Evolutionary conservation across 2,329 filamentous ascomycete species (phyloP).

Genomic region (Aspergillus sp.): DNA sequence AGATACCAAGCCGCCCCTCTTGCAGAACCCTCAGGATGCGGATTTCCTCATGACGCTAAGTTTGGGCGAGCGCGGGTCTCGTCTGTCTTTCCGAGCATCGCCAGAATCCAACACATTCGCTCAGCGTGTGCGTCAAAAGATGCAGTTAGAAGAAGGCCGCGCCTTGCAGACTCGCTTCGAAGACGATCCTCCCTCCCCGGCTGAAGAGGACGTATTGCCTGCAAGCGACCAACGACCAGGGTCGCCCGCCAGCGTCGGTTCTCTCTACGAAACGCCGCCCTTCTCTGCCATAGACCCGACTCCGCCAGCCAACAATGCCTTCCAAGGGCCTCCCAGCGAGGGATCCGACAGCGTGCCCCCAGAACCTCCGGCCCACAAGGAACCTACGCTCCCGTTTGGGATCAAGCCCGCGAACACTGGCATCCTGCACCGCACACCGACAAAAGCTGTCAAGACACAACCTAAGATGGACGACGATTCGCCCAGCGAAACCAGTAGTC

Average conservation of each 20-base stretch:
- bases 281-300: constrained; percentile 18
- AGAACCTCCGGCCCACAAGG: constrained; percentile 9
- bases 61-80: constrained; percentile 23
- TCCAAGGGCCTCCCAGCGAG: constrained; percentile 21
- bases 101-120: constrained; percentile 41
- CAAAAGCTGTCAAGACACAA: constrained; percentile 5
- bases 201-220: constrained; percentile 10
- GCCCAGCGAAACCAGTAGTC: background rate
- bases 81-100: constrained; percentile 34
- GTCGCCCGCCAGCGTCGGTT: constrained; percentile 16
- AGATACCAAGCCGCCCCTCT: constrained; percentile 22
- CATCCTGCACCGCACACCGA: background rate
- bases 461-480: too few species aligned
- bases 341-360: constrained; percentile 11
- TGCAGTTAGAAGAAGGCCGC: constrained; percentile 47
- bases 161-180: constrained; percentile 41
- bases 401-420: constrained; percentile 8
- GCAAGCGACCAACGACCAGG: constrained; percentile 2
- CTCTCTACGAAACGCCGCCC: constrained; percentile 23
- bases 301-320: constrained; percentile 18
- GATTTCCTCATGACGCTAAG: constrained; percentile 32
- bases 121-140: constrained; percentile 42
- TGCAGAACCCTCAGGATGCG: constrained; percentile 29
- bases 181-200: constrained; percentile 21
- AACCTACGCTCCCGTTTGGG: constrained; percentile 18